A percentile compares a stretch with the other conserved stretches of the same genome.
phyloP scores from a whole-genome alignment of 2,329 filamentous ascomycete species.

The Mycosphaerelloides madeirae region DNA sequence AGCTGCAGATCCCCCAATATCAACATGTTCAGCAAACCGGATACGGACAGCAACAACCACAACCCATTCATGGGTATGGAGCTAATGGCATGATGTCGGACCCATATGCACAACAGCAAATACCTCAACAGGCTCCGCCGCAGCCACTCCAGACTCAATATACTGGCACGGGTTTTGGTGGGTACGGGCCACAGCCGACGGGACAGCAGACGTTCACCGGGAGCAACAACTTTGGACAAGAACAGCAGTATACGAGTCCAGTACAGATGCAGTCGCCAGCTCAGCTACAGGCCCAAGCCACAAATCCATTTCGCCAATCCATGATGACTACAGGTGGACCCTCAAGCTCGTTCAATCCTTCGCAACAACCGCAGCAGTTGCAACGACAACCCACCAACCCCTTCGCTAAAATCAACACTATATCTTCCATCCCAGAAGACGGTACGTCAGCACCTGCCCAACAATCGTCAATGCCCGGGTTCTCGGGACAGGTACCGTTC shows the following conservation, averaged over 20 bases:
- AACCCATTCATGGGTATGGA: slow-evolving; percentile 25
- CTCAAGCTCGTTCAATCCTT: slow-evolving; percentile 6
- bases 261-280: slow-evolving; percentile 32
- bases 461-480: slow-evolving; percentile 16
- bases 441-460: slow-evolving; percentile 15
- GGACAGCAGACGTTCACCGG: slow-evolving; percentile 35
- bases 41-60: slow-evolving; percentile 11
- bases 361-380: slow-evolving; percentile 19
- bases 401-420: slow-evolving; percentile 56
- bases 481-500: slow-evolving; percentile 17
- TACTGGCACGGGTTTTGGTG: slow-evolving; percentile 78
- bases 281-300: slow-evolving; percentile 51
- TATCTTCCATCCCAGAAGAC: slow-evolving; percentile 25
- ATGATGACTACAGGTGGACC: slow-evolving; percentile 56
- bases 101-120: slow-evolving; percentile 34
- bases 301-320: slow-evolving; percentile 92
- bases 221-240: slow-evolving; percentile 16
- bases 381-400: slow-evolving; percentile 40
- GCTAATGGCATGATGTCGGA: slow-evolving; percentile 26
- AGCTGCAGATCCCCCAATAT: slow-evolving; percentile 42
- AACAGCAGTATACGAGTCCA: slow-evolving; percentile 23
- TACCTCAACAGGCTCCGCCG: slow-evolving; percentile 27
- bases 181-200: slow-evolving; percentile 68
- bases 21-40: slow-evolving; percentile 28
- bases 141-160: slow-evolving; percentile 56